Base-by-base conservation (phyloP, 2,329 filamentous ascomycete species). In the Claviceps sp. region DNA sequence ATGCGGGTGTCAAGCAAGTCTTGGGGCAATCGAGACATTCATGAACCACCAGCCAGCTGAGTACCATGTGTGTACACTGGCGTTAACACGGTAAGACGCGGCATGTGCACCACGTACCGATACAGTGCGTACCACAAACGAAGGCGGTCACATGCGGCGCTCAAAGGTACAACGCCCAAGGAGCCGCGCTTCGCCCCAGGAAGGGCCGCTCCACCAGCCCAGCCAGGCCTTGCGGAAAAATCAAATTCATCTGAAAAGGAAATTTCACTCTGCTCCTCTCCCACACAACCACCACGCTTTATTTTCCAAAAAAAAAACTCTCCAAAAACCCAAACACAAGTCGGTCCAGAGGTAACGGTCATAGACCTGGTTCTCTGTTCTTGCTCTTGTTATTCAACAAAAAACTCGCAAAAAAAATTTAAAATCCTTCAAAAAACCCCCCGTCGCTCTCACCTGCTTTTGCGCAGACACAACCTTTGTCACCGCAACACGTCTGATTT, bases 361-460 rank as follows among this genome's bases (percentile, higher is more conserved):
- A 66, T 74, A 73, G 75, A 76, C 71, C 75, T 74, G 70, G 66
- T 71, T 76, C 72, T 77, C 74, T 80, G 76, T 76, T 74, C 76
- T 77, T 73, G 70, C 71, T 72, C 73, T 71, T 74, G 70, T 71
- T 71, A 61, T 64, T 67, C 67, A 66, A 68, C 64, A 71, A 70
- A 59, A 77, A 77, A 76, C 69, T 68, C 68, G 69, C 63, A 67
- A 75, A 79, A 80, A 80, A 81, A 81, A 79, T 62, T 64, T 69
- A 70, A 74, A 78, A 80, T 79, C 69, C 67, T 66, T 58, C 63
- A 64, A 71, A 71, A 78, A 80, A 75, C 71, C 82, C 76, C 72
- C 75, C 70, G 70, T 74, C 55, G 20, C 52, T 54, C 53, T 53
- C 60, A n/a, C 57, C 57, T 58, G 55, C 61, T 57, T 61, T 50